Evolutionary conservation across 2,329 filamentous ascomycete species (phyloP), one percentile per base, ranked within the genome.

Genomic region (Metarhizium rileyi): DNA sequence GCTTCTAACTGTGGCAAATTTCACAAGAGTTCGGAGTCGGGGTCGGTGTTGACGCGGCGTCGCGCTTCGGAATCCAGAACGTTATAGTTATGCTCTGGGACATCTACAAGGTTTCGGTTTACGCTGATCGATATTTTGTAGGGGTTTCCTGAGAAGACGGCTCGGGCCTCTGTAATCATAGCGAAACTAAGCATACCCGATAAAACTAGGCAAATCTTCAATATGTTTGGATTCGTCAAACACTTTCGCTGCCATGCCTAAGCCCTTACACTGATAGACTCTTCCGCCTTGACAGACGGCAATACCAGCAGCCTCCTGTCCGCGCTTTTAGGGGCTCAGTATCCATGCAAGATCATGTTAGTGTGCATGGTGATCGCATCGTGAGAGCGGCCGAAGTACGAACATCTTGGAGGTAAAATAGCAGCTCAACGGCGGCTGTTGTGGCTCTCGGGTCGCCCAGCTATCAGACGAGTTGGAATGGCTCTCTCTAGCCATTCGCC

Each of bases 251-350:
- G 48, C 26, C 42, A 47, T 52, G 23, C 44, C 49, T 18, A 26
- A n/a, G 4, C 89, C 89, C 71, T 95, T 96, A 73, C 86, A 86
- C 64, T 94, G 88, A 65, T 85, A 91, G 57, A 95, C 84, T 41
- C 88, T 78, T 53, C 90, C 90, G 30, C 87, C 87, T 72, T 77
- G 57, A 77, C 84, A 75, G 75, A 89, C 59, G 73, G 89, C 81
- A 57, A 95, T 91, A 55, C 90, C 90, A 49, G 83, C 87, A 44
- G 90, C 90, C 83, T 95, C 90, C 66, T 94, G 88, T 48, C 88
- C 87, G 18, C 44, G 50, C 42, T 51, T 42, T 36, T 41, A 18
- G 23, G 61, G 86, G 69, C 14, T 36, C 61, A 60, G 44, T 60
- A 48, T 61, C n/a, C 33, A 14, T 36, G 2, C 33, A 36, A 36